Base-by-base conservation (phyloP, 345 rosid species). In the Odontarrhena argentea region DNA sequence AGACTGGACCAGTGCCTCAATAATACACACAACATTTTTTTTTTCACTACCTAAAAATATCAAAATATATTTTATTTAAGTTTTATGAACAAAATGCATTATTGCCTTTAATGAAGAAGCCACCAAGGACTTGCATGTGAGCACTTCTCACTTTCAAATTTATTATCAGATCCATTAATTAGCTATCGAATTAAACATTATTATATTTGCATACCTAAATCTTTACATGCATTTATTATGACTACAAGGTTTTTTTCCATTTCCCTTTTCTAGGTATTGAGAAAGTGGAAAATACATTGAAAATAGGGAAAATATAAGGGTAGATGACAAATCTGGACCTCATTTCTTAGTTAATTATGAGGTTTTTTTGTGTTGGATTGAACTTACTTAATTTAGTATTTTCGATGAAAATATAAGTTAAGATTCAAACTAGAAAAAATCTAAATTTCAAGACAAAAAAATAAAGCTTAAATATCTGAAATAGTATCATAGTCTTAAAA, bases 1-100 rank as follows among this genome's bases (percentile, higher is more conserved):
- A 64, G 70, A 0, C 53, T 71, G 76, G 76, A 71, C 76, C 76
- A 64, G 63, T 61, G 47, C 37, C 44, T 60, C 43, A 63, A 70
- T 70, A 37, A 70, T 53, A 44, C 38, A 42, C 55, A 51, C 55
- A 43, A 35, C 32, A 60, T 13, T 36, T 38, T 18, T 1, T 1
- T 18, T 18, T 70, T 69, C 60, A 50, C 60, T 32, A 50, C 44
- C 26, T 35, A 59, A 49, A 49, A 28, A 59, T 59, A 50, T 60
- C 60, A 42, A 22, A 14, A n/a, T 50, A 50, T 36, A 12, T 60
- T 6, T 6, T 9, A 14, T 15, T 8, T 46, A 28, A 12, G 2
- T 48, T 35, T 9, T 8, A 40, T 69, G 43, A 60, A 41, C n/a
- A 41, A 22, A 55, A 24, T 60, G 65, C 44, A 71, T 64, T 54